phyloP scores from a whole-genome alignment of 2,329 filamentous ascomycete species.

The Magnaporthiopsis rhizophila region DNA sequence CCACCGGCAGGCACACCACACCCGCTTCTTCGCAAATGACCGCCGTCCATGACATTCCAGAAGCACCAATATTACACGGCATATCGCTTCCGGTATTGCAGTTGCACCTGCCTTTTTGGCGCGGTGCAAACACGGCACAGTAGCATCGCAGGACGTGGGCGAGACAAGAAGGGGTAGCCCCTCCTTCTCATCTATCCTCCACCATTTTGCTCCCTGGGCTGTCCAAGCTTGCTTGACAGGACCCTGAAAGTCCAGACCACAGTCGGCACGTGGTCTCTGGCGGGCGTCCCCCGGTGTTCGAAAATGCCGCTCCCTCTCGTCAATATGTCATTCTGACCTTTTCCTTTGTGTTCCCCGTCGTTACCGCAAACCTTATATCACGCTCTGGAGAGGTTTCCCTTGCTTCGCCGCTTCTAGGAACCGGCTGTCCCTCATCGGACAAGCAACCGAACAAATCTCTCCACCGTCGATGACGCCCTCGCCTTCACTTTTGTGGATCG shows the following conservation, averaged over 20 bases:
- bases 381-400: not conserved
- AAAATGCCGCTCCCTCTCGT: not conserved
- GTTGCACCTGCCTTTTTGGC: not conserved
- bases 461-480: not conserved
- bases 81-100: not conserved
- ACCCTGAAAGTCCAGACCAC: not conserved
- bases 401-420: not conserved
- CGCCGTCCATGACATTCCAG: not conserved
- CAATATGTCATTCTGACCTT: not conserved
- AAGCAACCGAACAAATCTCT: not conserved
- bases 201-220: not conserved
- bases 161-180: not conserved
- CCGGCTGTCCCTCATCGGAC: not conserved
- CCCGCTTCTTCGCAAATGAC: not conserved
- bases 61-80: not conserved
- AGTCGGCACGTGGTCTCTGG: not conserved
- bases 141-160: not conserved
- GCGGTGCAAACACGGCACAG: too few relatives aligned
- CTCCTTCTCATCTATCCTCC: not conserved
- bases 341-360: not conserved
- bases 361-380: not conserved
- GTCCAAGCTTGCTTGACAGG: not conserved
- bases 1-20: not conserved
- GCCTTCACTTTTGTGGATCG: not conserved
- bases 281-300: not conserved